phyloP scores from a whole-genome alignment of 371 early-diverging fungal genomes.

The Actinomortierella wolfii region DNA sequence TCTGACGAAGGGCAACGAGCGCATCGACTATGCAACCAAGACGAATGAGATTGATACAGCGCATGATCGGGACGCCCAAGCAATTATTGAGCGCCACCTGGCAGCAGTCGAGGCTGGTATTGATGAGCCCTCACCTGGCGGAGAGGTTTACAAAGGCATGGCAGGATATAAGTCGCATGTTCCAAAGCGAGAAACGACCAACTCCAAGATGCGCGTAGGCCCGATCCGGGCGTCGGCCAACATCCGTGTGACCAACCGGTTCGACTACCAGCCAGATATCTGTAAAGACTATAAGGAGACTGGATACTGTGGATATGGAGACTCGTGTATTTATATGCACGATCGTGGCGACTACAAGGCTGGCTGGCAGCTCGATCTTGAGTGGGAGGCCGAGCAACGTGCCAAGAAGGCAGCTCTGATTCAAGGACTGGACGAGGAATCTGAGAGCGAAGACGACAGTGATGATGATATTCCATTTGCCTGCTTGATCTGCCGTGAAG shows the following conservation, averaged over 20 bases:
- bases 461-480: constrained; percentile 89
- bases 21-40: constrained; percentile 57
- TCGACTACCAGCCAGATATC: constrained; percentile 97
- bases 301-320: constrained; percentile 96
- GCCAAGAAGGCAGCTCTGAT: constrained; percentile 56
- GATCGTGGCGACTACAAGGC: constrained; percentile 96
- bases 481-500: constrained; percentile 89
- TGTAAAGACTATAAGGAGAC: constrained; percentile 98
- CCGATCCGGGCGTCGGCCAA: constrained; percentile 86
- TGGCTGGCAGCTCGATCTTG: constrained; percentile 94
- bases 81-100: constrained; percentile 43
- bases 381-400: constrained; percentile 90
- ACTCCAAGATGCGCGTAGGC: constrained; percentile 71
- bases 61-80: constrained; percentile 40
- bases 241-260: constrained; percentile 83
- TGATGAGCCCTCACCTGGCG: constrained; percentile 25
- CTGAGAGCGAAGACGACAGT: constrained; percentile 57
- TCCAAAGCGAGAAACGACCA: constrained; percentile 61
- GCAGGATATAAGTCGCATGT: constrained; percentile 67
- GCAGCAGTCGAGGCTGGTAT: constrained; percentile 34
- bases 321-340: constrained; percentile 96
- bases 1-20: constrained; percentile 48
- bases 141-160: constrained; percentile 60
- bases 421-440: constrained; percentile 51
- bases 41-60: constrained; percentile 42